These are phyloP conservation scores for Oryza nivara DNA, from an alignment of 176 grass and related monocot species.

Conservation along the genomic window DNA sequence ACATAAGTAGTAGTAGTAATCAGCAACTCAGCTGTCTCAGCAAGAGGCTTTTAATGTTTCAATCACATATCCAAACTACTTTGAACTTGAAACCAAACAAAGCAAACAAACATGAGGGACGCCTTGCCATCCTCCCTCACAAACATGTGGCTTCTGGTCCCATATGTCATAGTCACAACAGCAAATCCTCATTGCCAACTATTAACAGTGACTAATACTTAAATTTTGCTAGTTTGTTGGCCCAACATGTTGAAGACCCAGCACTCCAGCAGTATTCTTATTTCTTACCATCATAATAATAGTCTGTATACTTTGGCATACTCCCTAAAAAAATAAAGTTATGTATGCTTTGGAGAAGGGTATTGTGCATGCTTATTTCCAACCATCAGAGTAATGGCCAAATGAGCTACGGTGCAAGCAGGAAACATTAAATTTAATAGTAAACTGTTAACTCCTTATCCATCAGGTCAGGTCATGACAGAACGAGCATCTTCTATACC, in stretches of 20 bases:
- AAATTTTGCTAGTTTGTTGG: neutral
- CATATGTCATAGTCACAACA: neutral
- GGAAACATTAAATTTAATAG: slow-evolving; percentile 17
- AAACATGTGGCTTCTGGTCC: neutral
- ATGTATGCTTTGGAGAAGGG: neutral
- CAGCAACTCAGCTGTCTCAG: neutral
- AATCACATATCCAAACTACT: slow-evolving; percentile 11
- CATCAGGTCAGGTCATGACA: neutral
- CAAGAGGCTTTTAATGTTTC: neutral
- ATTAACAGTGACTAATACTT: neutral
- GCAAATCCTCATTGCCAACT: neutral
- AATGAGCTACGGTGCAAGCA: slow-evolving; percentile 8
- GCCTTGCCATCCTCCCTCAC: neutral
- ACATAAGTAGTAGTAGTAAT: slow-evolving; percentile 27
- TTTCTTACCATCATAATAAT: neutral
- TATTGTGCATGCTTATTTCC: slow-evolving; percentile 11
- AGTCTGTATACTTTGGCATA: neutral
- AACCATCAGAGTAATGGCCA: neutral
- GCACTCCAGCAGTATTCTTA: neutral
- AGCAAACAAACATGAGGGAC: slow-evolving; percentile 17
- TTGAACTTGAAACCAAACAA: slow-evolving; percentile 14
- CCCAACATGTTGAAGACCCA: neutral
- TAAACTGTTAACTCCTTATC: neutral
- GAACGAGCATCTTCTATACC: neutral
- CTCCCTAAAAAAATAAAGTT: no score